Percentiles rank a stretch among this genome's conserved stretches.
phyloP scores from a whole-genome alignment of 1,284 basidiomycete genomes.

The Lentinula novae-zelandiae region DNA sequence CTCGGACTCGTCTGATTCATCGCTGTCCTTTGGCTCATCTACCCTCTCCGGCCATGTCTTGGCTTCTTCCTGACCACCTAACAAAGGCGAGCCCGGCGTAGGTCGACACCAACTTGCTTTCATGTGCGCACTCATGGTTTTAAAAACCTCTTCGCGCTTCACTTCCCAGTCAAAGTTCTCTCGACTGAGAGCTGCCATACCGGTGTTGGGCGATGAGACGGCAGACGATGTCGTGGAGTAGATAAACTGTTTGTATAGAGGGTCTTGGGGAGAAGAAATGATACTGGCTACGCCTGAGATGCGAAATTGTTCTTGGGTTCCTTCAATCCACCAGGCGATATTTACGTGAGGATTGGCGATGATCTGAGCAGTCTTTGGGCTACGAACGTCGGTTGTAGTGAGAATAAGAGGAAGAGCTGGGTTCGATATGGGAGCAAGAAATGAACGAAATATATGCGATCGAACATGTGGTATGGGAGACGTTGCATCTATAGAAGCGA shows the following conservation, averaged over 20 bases:
- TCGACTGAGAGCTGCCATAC: conserved; percentile 32
- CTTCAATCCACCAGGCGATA: conserved; percentile 57
- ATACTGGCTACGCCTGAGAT: conserved; percentile 46
- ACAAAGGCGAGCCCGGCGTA: conserved; percentile 45
- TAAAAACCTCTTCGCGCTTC: conserved; percentile 50
- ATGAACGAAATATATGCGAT: conserved; percentile 56
- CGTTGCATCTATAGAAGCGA: conserved; percentile 51
- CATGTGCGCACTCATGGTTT: conserved; percentile 50
- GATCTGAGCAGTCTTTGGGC: conserved; percentile 56
- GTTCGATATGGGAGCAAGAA: conserved; percentile 32
- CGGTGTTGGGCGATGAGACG: conserved; percentile 18
- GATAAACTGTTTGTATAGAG: conserved; percentile 21
- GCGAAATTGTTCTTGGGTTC: conserved; percentile 56
- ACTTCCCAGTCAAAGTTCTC: conserved; percentile 60
- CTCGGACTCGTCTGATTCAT: conserved; percentile 29
- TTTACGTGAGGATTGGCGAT: conserved; percentile 42
- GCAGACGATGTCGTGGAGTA: conserved; percentile 13
- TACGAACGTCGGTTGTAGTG: conserved; percentile 56
- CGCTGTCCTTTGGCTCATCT: conserved; percentile 27
- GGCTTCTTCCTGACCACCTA: conserved; percentile 47
- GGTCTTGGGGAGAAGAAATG: conserved; percentile 36
- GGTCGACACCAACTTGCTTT: conserved; percentile 65
- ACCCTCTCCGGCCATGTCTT: conserved; percentile 50
- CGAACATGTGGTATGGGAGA: conserved; percentile 50
- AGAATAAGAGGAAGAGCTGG: conserved; percentile 51